A percentile compares a stretch with the other conserved stretches of the same genome.
phyloP scores from a whole-genome alignment of 2,329 filamentous ascomycete genomes.

The Basipetospora sp. region DNA sequence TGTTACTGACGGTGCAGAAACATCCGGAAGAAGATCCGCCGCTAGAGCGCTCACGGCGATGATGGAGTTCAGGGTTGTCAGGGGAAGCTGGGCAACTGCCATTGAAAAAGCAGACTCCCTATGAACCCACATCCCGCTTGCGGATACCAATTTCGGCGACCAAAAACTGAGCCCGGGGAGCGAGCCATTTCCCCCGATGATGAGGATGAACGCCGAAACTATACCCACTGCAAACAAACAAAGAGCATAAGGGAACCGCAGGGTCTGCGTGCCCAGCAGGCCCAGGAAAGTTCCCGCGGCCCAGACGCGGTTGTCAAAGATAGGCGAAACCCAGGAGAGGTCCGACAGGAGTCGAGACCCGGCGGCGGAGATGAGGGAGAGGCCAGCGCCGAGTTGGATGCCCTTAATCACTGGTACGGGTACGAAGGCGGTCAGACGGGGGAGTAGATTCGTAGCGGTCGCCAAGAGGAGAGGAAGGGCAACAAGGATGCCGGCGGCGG shows the following conservation, averaged over 20 bases:
- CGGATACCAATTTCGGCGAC: constrained; percentile 33
- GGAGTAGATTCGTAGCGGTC: constrained; percentile 64
- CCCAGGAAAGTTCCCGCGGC: constrained; percentile 57
- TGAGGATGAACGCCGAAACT: constrained; percentile 25
- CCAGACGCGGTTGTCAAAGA: constrained; percentile 68
- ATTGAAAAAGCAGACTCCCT: constrained; percentile 28
- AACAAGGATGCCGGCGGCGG: constrained; percentile 65
- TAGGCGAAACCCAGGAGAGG: constrained; percentile 52
- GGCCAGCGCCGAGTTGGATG: constrained; percentile 82
- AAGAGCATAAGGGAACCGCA: constrained; percentile 64
- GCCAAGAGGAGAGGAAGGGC: constrained; percentile 58
- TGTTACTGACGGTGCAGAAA: constrained; percentile 56
- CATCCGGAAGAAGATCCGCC: constrained; percentile 56
- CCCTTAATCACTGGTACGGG: constrained; percentile 84
- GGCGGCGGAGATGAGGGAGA: constrained; percentile 68
- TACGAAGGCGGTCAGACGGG: constrained; percentile 56
- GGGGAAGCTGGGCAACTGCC: constrained; percentile 75
- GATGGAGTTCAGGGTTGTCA: constrained; percentile 85
- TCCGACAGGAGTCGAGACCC: constrained; percentile 52
- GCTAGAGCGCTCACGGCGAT: constrained; percentile 74
- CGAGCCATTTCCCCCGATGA: constrained; percentile 13
- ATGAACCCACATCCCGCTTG: constrained; percentile 8
- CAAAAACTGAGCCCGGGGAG: constrained; percentile 45
- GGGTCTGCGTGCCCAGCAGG: constrained; percentile 51
- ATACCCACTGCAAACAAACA: constrained; percentile 55